Percentiles rank a stretch among this genome's conserved stretches.
These are phyloP conservation scores for Athelia psychrophila DNA, from an alignment of 1,284 basidiomycete species.

Conservation along the genomic window DNA sequence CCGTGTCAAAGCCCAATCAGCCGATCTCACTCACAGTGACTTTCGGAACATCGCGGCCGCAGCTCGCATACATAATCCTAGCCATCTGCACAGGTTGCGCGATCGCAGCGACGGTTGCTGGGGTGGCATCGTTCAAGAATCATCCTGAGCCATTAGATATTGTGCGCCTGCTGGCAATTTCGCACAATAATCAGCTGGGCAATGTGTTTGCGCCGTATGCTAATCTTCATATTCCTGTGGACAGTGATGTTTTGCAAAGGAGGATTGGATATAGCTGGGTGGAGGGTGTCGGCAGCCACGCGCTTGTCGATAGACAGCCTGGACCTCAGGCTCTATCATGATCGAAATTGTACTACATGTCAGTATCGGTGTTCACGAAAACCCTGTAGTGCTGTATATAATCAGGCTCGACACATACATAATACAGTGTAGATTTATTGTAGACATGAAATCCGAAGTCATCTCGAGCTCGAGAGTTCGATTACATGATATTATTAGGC, in stretches of 20 bases:
- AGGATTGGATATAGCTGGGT: background rate
- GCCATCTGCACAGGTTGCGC: background rate
- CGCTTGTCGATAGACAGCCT: no score
- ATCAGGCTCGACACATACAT: no score
- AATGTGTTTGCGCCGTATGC: background rate
- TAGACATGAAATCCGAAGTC: no score
- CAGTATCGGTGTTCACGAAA: no score
- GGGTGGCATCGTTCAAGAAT: background rate
- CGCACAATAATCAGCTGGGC: background rate
- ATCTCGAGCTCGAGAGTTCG: no score
- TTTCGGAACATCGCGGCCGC: background rate
- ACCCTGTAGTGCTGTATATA: no score
- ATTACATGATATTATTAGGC: no score
- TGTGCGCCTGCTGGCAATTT: background rate
- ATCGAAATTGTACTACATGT: no score
- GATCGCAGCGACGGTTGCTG: background rate
- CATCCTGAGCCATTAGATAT: background rate
- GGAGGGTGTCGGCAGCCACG: background rate
- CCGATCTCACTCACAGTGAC: background rate
- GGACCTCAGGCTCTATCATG: no score
- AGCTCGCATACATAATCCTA: background rate
- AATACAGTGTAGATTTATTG: no score
- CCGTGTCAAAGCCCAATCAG: no score
- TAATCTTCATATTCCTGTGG: background rate
- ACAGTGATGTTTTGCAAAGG: background rate